These are phyloP conservation scores for Tolypocladium tundrense DNA, from an alignment of 2,329 filamentous ascomycete species.

Conservation along the genomic window DNA sequence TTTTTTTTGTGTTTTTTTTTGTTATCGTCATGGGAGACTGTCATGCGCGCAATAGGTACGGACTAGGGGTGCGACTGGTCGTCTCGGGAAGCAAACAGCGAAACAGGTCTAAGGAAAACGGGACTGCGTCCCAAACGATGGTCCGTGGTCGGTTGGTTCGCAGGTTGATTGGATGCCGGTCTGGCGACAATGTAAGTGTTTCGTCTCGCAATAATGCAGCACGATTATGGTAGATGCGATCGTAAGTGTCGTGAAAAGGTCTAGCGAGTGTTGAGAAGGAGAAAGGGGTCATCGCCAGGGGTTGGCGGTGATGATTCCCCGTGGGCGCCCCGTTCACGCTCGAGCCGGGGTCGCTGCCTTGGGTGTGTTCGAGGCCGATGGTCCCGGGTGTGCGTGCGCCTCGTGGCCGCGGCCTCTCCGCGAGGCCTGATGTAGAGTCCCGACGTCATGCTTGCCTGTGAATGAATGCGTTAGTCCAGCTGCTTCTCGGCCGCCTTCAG, in stretches of 20 bases:
- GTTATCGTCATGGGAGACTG: neutral
- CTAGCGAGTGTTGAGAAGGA: neutral
- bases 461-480: constrained; percentile 11
- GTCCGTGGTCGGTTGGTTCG: neutral
- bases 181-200: neutral
- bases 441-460: constrained; percentile 64
- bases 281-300: neutral
- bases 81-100: neutral
- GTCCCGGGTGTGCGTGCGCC: constrained; percentile 24
- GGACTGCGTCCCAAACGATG: neutral
- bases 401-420: constrained; percentile 33
- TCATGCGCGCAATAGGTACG: neutral
- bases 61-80: neutral
- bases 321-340: constrained; percentile 10
- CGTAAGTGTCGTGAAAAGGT: constrained; percentile 15
- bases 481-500: neutral
- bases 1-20: too few species aligned
- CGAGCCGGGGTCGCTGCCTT: constrained; percentile 25
- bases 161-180: neutral
- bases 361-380: constrained; percentile 23
- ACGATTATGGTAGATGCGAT: constrained; percentile 10
- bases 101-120: neutral
- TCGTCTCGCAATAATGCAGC: neutral
- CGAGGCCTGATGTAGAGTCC: constrained; percentile 39
- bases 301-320: neutral